These are phyloP conservation scores for Magnaporthiopsis incrustans DNA, from an alignment of 2,329 filamentous ascomycete genomes.

Conservation along the genomic window DNA sequence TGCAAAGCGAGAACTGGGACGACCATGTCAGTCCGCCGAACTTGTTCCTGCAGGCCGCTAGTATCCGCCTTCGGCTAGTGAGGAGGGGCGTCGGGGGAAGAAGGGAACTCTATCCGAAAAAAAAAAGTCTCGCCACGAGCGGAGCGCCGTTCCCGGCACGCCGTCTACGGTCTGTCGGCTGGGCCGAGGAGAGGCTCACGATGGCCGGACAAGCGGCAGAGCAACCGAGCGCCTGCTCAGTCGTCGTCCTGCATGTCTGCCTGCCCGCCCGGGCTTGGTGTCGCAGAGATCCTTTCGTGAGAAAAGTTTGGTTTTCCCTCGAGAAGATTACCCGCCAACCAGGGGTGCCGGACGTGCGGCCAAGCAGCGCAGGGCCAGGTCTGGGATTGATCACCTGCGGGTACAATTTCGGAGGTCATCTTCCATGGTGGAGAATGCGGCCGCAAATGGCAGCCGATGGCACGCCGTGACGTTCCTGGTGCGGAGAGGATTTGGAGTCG, in stretches of 20 bases:
- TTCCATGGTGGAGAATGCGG: neutral
- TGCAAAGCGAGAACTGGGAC: neutral
- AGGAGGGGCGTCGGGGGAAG: neutral
- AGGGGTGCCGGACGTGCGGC: neutral
- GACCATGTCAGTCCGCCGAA: neutral
- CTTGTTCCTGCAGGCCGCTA: neutral
- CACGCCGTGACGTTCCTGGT: neutral
- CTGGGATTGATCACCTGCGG: neutral
- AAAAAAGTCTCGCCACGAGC: neutral
- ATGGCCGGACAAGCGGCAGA: neutral
- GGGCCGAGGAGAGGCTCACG: neutral
- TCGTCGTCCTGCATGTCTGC: neutral
- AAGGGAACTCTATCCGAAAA: neutral
- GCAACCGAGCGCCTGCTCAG: neutral
- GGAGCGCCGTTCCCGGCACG: neutral
- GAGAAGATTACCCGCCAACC: conserved; percentile 10
- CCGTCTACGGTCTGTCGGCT: neutral
- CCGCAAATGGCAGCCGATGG: neutral
- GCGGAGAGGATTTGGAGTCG: neutral
- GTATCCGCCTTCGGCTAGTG: neutral
- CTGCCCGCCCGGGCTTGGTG: neutral
- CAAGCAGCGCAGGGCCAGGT: neutral
- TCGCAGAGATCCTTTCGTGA: neutral
- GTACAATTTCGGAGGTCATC: conserved; percentile 1
- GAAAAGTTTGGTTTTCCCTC: neutral